phyloP scores from a whole-genome alignment of 2,329 filamentous ascomycete species.

The Ceratocystiopsis sp. region DNA sequence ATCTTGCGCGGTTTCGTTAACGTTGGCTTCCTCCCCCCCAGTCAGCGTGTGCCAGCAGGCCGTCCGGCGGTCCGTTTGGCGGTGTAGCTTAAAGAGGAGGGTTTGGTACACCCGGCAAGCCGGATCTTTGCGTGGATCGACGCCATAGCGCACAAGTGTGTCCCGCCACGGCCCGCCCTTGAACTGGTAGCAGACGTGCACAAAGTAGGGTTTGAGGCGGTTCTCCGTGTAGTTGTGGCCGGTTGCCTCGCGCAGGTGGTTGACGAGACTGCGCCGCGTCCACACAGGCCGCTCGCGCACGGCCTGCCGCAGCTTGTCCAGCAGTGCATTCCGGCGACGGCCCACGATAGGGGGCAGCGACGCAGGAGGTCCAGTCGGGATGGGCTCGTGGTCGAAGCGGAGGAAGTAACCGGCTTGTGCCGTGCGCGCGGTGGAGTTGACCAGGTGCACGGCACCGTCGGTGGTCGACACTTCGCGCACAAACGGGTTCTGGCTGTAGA shows the following conservation, averaged over 20 bases:
- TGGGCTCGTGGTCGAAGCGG: conserved; percentile 43
- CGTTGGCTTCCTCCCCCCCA: conserved; percentile 8
- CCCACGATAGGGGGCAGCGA: conserved; percentile 40
- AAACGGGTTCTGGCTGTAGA: conserved; percentile 73
- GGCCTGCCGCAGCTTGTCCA: conserved; percentile 44
- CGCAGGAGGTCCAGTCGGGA: conserved; percentile 41
- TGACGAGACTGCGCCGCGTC: conserved; percentile 68
- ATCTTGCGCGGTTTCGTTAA: too few relatives aligned
- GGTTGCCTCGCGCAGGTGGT: conserved; percentile 39
- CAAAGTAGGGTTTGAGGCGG: conserved; percentile 55
- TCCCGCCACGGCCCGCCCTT: conserved; percentile 85
- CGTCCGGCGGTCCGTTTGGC: conserved; percentile 27
- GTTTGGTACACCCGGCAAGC: conserved; percentile 75
- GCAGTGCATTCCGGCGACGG: conserved; percentile 42
- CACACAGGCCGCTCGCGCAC: conserved; percentile 67
- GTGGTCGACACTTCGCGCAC: conserved; percentile 46
- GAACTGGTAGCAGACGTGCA: conserved; percentile 84
- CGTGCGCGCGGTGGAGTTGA: conserved; percentile 39
- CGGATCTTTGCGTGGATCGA: conserved; percentile 67
- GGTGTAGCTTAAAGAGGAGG: conserved; percentile 62
- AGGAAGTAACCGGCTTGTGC: conserved; percentile 42
- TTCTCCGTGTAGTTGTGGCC: conserved; percentile 23
- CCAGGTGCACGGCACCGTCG: conserved; percentile 31
- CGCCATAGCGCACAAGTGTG: conserved; percentile 65
- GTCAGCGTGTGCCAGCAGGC: conserved; percentile 18